Evolutionary conservation across 2,329 filamentous ascomycete genomes (phyloP).

Genomic region (Zasmidium angulare): DNA sequence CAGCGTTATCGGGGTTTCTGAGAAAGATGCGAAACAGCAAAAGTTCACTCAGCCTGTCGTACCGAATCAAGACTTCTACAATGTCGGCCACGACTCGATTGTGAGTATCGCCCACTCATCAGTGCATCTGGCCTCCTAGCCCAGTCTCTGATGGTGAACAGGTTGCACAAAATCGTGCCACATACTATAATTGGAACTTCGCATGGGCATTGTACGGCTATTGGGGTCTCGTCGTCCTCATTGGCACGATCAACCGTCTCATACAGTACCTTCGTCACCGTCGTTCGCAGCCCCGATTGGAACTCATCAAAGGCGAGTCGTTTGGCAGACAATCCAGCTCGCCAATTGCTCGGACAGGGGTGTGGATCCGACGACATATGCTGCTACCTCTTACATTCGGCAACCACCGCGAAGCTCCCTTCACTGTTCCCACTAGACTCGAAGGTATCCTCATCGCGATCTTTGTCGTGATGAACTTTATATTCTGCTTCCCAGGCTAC

Average conservation of each 20-base stretch:
- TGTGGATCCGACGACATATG: neutral
- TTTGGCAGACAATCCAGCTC: constrained; percentile 1
- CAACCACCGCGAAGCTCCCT: neutral
- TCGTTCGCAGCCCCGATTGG: neutral
- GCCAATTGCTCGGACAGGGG: constrained; percentile 13
- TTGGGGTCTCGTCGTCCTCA: constrained; percentile 39
- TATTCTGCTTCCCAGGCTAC: constrained; percentile 47
- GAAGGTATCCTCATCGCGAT: constrained; percentile 45
- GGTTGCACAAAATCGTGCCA: neutral
- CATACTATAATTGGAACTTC: neutral
- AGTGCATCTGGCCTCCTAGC: neutral
- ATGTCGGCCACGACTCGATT: neutral
- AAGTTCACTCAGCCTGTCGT: neutral
- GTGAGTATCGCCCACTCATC: neutral
- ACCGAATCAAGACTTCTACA: neutral
- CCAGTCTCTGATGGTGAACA: neutral
- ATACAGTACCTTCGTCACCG: neutral
- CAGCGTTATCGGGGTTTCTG: neutral
- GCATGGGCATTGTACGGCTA: constrained; percentile 34
- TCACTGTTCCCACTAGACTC: constrained; percentile 47
- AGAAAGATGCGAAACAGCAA: neutral
- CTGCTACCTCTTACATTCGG: neutral
- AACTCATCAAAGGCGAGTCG: neutral
- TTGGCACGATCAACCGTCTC: constrained; percentile 37
- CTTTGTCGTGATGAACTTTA: constrained; percentile 46